Percentiles rank a stretch among this genome's conserved stretches.
phyloP scores from a whole-genome alignment of 176 grass and related monocot species.

The Carex parvula region DNA sequence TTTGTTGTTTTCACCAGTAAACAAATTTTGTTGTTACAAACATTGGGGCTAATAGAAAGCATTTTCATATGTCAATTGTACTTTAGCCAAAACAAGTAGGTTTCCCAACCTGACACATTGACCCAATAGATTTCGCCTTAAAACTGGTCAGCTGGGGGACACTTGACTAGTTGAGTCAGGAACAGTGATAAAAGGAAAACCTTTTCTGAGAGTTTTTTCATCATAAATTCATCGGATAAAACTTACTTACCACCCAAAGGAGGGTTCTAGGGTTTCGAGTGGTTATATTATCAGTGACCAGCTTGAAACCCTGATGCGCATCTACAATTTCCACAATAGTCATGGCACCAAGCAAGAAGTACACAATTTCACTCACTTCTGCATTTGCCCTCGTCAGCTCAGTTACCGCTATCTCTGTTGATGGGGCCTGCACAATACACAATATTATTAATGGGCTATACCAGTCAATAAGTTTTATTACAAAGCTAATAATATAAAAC shows the following conservation, averaged over 20 bases:
- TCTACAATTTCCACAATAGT: conserved; percentile 98
- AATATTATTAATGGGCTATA: conserved; percentile 9
- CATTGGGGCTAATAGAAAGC: background rate
- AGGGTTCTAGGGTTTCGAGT: conserved; percentile 78
- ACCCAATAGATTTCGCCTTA: background rate
- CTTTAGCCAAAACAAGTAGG: background rate
- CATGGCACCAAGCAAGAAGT: conserved; percentile 99
- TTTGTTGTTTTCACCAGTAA: background rate
- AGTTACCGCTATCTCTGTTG: conserved; percentile 69
- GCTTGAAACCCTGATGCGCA: conserved; percentile 97
- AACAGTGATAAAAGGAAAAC: background rate
- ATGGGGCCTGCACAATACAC: conserved; percentile 62
- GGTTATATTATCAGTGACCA: conserved; percentile 95
- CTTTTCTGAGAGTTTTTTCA: no score
- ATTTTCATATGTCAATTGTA: background rate
- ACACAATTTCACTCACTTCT: conserved; percentile 99
- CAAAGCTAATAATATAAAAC: conserved; percentile 7
- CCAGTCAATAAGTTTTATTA: background rate
- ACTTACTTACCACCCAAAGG: conserved; percentile 84
- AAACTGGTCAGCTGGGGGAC: background rate
- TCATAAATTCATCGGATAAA: background rate
- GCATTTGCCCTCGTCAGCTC: conserved; percentile 59
- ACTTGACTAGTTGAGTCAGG: background rate
- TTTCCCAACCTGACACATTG: background rate
- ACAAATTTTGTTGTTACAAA: background rate